phyloP scores from a whole-genome alignment of 2,329 filamentous ascomycete genomes.

The Graphilbum sp. region DNA sequence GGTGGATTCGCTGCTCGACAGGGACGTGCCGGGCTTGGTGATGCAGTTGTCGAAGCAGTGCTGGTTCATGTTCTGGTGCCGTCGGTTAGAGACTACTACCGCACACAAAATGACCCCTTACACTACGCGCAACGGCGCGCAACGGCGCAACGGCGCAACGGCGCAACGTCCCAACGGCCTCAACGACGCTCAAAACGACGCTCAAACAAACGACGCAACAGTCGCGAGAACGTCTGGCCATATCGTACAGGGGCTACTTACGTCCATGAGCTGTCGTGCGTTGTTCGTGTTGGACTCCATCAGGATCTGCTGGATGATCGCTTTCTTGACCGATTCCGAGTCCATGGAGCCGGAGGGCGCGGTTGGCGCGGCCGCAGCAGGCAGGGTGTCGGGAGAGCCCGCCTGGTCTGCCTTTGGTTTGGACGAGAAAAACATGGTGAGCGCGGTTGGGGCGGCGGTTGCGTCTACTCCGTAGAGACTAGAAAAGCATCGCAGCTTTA shows the following conservation, averaged over 20 bases:
- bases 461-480: too few species aligned
- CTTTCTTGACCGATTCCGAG: constrained; percentile 40
- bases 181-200: too few species aligned
- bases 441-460: neutral
- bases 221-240: too few species aligned
- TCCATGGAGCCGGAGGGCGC: constrained; percentile 28
- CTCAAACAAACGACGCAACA: too few species aligned
- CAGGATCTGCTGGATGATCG: constrained; percentile 48
- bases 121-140: too few species aligned
- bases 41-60: constrained; percentile 70
- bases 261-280: constrained; percentile 53
- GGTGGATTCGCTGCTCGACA: constrained; percentile 50
- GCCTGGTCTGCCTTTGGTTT: constrained; percentile 5
- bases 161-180: too few species aligned
- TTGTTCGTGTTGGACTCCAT: constrained; percentile 51
- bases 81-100: too few species aligned
- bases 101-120: too few species aligned
- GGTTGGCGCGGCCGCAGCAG: neutral
- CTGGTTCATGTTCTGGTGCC: constrained; percentile 69
- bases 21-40: constrained; percentile 47
- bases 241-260: too few species aligned
- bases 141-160: too few species aligned
- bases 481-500: too few species aligned
- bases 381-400: constrained; percentile 3
- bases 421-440: constrained; percentile 8